Conservation (phyloP, 2,329 filamentous ascomycete species). For the Fusarium buxicola region DNA sequence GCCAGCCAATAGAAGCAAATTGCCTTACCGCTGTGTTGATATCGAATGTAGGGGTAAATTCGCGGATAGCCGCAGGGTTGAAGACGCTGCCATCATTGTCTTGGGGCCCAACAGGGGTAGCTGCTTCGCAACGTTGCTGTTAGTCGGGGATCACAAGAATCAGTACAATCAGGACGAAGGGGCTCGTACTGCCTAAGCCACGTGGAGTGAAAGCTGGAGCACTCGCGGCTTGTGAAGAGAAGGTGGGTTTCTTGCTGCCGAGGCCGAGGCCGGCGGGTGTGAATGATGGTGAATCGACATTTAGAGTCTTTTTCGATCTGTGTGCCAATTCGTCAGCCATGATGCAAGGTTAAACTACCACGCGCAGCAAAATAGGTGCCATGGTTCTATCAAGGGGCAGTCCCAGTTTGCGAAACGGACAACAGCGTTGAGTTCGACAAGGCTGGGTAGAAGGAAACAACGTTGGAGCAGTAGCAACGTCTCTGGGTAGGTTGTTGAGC, state of each 20-base stretch:
- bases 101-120: slow-evolving; percentile 54
- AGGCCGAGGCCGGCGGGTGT: slow-evolving; percentile 70
- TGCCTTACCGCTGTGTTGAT: slow-evolving; percentile 59
- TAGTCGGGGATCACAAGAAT: slow-evolving; percentile 16
- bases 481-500: background rate
- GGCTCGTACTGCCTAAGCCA: slow-evolving; percentile 58
- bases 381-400: background rate
- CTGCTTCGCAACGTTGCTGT: slow-evolving; percentile 42
- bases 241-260: slow-evolving; percentile 75
- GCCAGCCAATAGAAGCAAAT: background rate
- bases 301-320: slow-evolving; percentile 80
- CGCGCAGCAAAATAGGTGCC: background rate
- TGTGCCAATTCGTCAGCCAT: slow-evolving; percentile 29
- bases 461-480: background rate
- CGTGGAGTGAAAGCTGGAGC: slow-evolving; percentile 88
- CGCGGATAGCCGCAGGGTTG: slow-evolving; percentile 67
- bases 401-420: background rate
- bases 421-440: background rate
- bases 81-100: slow-evolving; percentile 61
- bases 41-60: slow-evolving; percentile 71
- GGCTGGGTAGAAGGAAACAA: background rate
- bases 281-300: slow-evolving; percentile 96
- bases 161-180: background rate
- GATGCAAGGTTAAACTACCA: background rate
- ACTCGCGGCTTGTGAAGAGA: slow-evolving; percentile 90